Base-by-base conservation (phyloP, 208 protist genomes). In the Angomonas ambiguus region DNA sequence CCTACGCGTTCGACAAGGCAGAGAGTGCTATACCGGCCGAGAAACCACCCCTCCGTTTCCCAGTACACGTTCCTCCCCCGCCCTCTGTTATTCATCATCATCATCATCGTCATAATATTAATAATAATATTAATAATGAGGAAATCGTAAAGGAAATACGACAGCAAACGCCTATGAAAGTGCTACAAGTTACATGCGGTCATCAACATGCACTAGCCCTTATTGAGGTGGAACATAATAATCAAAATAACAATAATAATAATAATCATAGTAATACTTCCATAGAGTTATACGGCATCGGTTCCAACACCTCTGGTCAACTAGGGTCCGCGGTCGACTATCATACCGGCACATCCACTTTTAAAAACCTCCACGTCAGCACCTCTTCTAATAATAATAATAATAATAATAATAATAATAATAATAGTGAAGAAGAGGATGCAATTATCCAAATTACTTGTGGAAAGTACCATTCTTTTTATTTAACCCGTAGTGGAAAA, bases 271-370 rank as follows among this genome's bases (percentile, higher is more conserved):
- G n/a, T n/a, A n/a, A n/a, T n/a, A n/a, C n/a, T n/a, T n/a, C n/a
- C n/a, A 8, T 56, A 8, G 5, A 24, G 11, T 60, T 79, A 11
- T 88, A 84, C 57, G 88, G 85, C n/a, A 74, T 94, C 67, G 88
- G 88, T 34, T 88, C 72, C 67, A 94, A 94, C 68, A 78, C 90
- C 70, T 67, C 49, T 35, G 81, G 81, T 16, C 88, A 94, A 68
- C 76, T 94, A 0, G 83, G 88, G 38, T 71, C 78, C 41, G 70
- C 77, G 38, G 76, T 92, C 2, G 77, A 80, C 13, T n/a, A 45
- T 45, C 16, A 45, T 16, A 83, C 73, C 38, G 91, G 90, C 69
- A 68, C 76, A 35, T 89, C 67, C 11, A 77, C 83, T 31, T 57
- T 93, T 11, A 80, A 69, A 0, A 67, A 79, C 62, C 72, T 93